phyloP scores from a whole-genome alignment of 495 filamentous ascomycete species.

The Parathielavia appendiculata region DNA sequence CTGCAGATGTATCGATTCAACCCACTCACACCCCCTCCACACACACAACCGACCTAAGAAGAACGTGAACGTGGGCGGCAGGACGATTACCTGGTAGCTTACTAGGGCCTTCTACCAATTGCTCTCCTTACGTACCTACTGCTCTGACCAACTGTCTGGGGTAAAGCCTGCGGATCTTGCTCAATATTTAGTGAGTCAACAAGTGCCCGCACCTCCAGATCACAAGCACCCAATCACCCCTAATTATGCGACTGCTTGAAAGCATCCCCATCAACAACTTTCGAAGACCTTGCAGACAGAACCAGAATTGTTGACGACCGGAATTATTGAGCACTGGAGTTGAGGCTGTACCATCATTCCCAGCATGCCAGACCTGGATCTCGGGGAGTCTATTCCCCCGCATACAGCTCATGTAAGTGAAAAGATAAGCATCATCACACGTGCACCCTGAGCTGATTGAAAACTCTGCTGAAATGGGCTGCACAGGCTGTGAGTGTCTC shows the following conservation, averaged over 20 bases:
- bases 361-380: conserved; percentile 37
- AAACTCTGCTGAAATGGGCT: conserved; percentile 18
- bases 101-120: background rate
- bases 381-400: conserved; percentile 57
- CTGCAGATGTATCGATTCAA: background rate
- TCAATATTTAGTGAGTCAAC: conserved; percentile 6
- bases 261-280: too few relatives aligned
- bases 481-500: conserved; percentile 89
- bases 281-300: too few relatives aligned
- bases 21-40: background rate
- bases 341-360: background rate
- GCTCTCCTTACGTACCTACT: too few relatives aligned
- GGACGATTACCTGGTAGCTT: background rate
- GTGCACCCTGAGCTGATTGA: background rate
- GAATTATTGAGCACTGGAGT: background rate
- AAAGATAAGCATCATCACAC: background rate
- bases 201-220: background rate
- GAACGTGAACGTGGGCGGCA: conserved; percentile 11
- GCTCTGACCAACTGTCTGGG: too few relatives aligned
- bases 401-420: conserved; percentile 57
- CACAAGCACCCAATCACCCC: background rate
- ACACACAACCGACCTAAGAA: background rate
- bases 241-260: background rate
- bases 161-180: background rate
- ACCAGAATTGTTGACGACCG: too few relatives aligned